Evolutionary conservation across 345 rosid species (phyloP).

Genomic region (Lagerstroemia speciosa): DNA sequence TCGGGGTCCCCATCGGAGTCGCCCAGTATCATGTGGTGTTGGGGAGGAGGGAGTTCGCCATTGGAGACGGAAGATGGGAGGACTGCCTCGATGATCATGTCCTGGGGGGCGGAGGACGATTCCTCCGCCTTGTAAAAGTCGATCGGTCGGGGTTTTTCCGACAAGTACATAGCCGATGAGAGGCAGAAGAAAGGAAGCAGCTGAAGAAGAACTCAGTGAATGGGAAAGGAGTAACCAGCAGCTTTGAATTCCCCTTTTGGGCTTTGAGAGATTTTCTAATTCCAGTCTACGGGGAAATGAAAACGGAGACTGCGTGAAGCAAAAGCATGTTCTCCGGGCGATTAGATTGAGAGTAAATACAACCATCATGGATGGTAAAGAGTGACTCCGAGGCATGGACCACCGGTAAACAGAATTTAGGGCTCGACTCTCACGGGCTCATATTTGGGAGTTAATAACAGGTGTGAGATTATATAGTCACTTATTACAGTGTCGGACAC

Average conservation of each 20-base stretch:
- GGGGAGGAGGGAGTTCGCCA: constrained; percentile 36
- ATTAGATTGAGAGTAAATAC: no score
- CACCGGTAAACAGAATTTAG: no score
- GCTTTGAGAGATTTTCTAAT: no score
- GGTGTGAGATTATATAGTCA: no score
- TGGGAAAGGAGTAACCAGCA: background rate
- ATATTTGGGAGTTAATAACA: no score
- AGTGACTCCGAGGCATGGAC: no score
- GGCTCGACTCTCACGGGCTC: no score
- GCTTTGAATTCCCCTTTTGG: background rate
- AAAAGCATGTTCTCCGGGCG: no score
- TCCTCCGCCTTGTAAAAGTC: constrained; percentile 74
- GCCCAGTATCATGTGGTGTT: constrained; percentile 62
- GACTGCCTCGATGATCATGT: constrained; percentile 77
- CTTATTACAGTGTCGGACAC: no score
- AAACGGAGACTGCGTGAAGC: no score
- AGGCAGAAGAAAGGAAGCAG: background rate
- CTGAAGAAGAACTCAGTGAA: constrained; percentile 1
- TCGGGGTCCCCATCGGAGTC: constrained; percentile 82
- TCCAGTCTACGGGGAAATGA: no score
- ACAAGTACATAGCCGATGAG: constrained; percentile 45
- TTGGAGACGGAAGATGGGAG: constrained; percentile 29
- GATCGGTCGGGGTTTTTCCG: constrained; percentile 72
- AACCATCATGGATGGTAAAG: no score
- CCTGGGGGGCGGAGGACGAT: constrained; percentile 21